A percentile compares a stretch with the other conserved stretches of the same genome.
These are phyloP conservation scores for Penicillium soppii DNA, from an alignment of 495 filamentous ascomycete genomes.

Conservation along the genomic window DNA sequence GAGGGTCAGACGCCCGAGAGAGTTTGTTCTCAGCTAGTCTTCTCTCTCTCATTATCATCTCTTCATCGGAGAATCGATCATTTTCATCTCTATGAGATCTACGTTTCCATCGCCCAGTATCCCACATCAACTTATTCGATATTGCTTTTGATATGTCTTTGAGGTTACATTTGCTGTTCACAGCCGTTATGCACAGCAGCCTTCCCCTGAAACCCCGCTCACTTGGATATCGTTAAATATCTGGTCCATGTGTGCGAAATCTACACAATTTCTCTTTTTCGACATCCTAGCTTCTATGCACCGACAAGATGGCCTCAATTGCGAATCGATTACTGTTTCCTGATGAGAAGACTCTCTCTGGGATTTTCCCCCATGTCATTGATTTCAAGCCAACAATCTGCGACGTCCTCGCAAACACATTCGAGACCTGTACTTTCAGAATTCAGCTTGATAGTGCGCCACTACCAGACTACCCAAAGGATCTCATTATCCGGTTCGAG, in stretches of 20 bases:
- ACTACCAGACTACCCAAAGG: neutral
- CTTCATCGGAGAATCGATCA: too few relatives aligned
- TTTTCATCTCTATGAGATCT: too few relatives aligned
- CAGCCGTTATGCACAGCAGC: too few relatives aligned
- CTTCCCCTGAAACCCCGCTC: too few relatives aligned
- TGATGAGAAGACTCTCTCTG: neutral
- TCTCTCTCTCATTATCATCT: too few relatives aligned
- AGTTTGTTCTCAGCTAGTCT: too few relatives aligned
- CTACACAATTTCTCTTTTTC: neutral
- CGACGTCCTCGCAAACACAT: neutral
- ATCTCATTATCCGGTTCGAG: conserved; percentile 1
- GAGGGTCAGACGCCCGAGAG: conserved; percentile 15
- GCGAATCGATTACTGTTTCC: neutral
- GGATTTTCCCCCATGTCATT: neutral
- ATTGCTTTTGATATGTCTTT: too few relatives aligned
- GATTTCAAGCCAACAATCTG: conserved; percentile 1
- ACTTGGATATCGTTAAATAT: too few relatives aligned
- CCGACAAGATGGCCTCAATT: neutral
- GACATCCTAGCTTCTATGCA: neutral
- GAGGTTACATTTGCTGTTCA: too few relatives aligned
- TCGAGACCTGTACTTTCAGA: conserved; percentile 4
- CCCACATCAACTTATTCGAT: too few relatives aligned
- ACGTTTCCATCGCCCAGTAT: too few relatives aligned
- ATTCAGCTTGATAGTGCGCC: neutral
- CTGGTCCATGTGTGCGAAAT: too few relatives aligned